A percentile compares a stretch with the other conserved stretches of the same genome.
Conservation (phyloP, 139 green algal species). For the Tetradesmus lagerheimii region DNA sequence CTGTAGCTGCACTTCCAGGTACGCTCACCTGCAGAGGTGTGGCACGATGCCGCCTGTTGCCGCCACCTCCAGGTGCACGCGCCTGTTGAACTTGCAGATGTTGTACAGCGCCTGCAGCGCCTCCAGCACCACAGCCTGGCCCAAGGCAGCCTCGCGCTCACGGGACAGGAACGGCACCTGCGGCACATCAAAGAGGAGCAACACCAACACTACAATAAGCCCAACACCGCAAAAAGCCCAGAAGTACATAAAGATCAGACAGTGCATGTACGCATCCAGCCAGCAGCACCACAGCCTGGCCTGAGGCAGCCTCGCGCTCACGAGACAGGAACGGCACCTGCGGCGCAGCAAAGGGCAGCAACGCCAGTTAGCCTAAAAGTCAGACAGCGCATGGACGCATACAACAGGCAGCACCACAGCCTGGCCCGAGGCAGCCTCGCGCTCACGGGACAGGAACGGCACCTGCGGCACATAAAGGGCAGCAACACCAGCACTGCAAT, state of each 20-base stretch:
- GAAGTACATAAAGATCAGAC: too few species aligned
- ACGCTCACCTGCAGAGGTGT: conserved; percentile 61
- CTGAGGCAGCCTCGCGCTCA: conserved; percentile 3
- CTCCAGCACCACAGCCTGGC: conserved; percentile 65
- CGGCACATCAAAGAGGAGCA: background rate
- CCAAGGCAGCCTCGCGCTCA: conserved; percentile 2
- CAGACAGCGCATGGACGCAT: too few species aligned
- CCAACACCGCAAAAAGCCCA: too few species aligned
- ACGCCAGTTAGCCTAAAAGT: too few species aligned
- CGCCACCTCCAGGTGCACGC: conserved; percentile 68
- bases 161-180: conserved; percentile 65
- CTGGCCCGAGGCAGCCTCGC: conserved; percentile 3
- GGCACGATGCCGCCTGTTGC: conserved; percentile 68
- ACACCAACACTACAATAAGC: background rate
- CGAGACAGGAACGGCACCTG: conserved; percentile 65
- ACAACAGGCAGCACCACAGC: conserved; percentile 65
- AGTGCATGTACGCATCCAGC: too few species aligned
- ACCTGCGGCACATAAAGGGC: conserved; percentile 16
- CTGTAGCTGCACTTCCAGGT: too few species aligned
- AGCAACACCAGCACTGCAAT: background rate
- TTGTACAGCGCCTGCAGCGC: conserved; percentile 82
- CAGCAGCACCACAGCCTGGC: conserved; percentile 60
- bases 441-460: conserved; percentile 63
- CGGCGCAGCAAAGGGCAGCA: background rate
- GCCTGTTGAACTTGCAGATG: conserved; percentile 85